Percentiles rank a stretch among this genome's conserved stretches.
phyloP scores from a whole-genome alignment of 1,139 yeast genomes.

The Saccharomyces hybrid region DNA sequence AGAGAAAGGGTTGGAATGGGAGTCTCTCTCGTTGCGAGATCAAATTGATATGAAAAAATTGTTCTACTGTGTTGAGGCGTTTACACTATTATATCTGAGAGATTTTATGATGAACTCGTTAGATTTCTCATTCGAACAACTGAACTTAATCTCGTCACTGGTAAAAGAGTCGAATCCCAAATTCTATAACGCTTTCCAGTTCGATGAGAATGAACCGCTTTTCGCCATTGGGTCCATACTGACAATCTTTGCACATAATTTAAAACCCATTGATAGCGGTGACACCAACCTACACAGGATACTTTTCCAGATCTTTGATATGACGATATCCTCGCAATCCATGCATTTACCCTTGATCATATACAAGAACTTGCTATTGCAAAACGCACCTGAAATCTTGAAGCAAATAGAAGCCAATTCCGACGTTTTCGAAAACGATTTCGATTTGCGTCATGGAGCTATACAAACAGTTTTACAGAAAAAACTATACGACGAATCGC shows the following conservation, averaged over 20 bases:
- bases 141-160: constrained; percentile 57
- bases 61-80: constrained; percentile 44
- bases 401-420: constrained; percentile 16
- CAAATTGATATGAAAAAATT: constrained; percentile 36
- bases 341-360: constrained; percentile 25
- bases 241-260: constrained; percentile 73
- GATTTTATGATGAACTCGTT: constrained; percentile 79
- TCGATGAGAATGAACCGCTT: constrained; percentile 45
- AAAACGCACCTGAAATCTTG: constrained; percentile 14
- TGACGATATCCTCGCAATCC: constrained; percentile 25
- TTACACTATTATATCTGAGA: constrained; percentile 59
- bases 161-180: constrained; percentile 44
- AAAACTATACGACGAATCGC: constrained; percentile 9
- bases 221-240: constrained; percentile 69
- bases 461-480: constrained; percentile 23
- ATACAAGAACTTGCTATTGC: constrained; percentile 22
- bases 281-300: constrained; percentile 6
- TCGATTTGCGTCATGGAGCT: constrained; percentile 25
- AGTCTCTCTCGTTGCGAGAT: not conserved
- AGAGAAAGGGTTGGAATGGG: not conserved
- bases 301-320: constrained; percentile 26
- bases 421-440: constrained; percentile 23
- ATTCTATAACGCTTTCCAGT: constrained; percentile 44
- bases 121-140: constrained; percentile 56
- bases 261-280: constrained; percentile 14